Evolutionary conservation across 2,329 filamentous ascomycete species (phyloP), one percentile per base, ranked within the genome.

Genomic region (Xenoacremonium recifei): DNA sequence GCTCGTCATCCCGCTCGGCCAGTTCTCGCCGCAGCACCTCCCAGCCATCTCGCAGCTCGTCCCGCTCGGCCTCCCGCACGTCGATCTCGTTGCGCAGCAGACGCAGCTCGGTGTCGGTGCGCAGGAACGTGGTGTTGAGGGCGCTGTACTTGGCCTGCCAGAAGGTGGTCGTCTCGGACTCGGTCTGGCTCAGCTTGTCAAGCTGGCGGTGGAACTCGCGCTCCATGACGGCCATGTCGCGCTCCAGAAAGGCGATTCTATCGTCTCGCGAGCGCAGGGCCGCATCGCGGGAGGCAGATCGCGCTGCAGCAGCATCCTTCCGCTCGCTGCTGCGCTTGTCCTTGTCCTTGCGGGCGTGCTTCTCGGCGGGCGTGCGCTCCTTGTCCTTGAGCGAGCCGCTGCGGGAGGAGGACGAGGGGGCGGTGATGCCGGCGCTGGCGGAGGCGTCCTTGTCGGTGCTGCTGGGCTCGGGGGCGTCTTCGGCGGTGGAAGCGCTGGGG

Each of bases 61-160:
- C 63, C 21, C 69, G 62, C 57, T 77, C 71, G 7, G 63, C 70
- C 42, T 72, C 68, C 27, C 71, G 65, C 21, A 68, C 63, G 30
- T 73, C 70, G n/a, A 72, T 64, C 55, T 80, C 75, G 35, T 67
- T 64, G 30, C 70, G 66, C 32, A 80, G 60, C 21, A 79, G 59
- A 9, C 74, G 66, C 47, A 80, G 65, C 51, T 79, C 73, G 13
- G 75, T 72, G 51, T 81, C 77, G 4, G 69, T 69, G 18, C 72
- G 67, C 32, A 76, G 59, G 47, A 72, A 75, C 52, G 75, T 73
- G 61, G 75, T 72, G 58, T 79, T 72, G 33, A 80, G 60, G 21
- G 59, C 61, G 43, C 70, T 71, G 61, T 80, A 72, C 54, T 78
- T 79, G 33, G 69, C 60, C 61, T 82, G 77, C 77, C 79, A 82